Conservation (phyloP, 106 monocot species). For the Ottelia alismoides region DNA sequence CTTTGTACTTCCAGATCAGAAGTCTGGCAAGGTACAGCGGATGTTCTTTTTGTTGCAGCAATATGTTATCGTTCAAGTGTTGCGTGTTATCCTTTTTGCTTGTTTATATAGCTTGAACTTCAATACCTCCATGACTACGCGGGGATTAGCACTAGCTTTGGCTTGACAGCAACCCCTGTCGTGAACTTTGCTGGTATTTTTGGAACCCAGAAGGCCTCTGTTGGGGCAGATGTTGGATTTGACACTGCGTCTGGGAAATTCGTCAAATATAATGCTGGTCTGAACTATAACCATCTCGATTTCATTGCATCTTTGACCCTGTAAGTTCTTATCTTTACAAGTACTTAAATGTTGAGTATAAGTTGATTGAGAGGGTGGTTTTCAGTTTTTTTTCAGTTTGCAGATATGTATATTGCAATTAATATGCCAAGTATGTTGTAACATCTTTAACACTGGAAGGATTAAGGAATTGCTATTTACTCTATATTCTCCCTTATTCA, state of each 20-base stretch:
- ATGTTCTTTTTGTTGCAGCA: too few relatives aligned
- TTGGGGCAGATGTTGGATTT: slow-evolving; percentile 68
- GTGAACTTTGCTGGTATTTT: slow-evolving; percentile 38
- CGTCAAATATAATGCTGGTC: slow-evolving; percentile 75
- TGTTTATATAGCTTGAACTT: slow-evolving; percentile 21
- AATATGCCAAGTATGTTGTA: too few relatives aligned
- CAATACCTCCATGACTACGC: slow-evolving; percentile 34
- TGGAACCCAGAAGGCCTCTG: slow-evolving; percentile 21
- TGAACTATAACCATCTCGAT: slow-evolving; percentile 55
- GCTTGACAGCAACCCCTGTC: slow-evolving; percentile 36
- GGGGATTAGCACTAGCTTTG: slow-evolving; percentile 28
- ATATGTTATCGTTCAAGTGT: too few relatives aligned
- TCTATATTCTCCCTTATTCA: too few relatives aligned
- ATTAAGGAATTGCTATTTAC: too few relatives aligned
- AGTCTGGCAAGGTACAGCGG: too few relatives aligned
- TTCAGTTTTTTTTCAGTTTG: too few relatives aligned
- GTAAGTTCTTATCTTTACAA: slow-evolving; percentile 38
- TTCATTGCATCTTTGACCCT: slow-evolving; percentile 53
- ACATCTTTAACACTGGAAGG: too few relatives aligned
- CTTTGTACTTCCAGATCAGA: too few relatives aligned
- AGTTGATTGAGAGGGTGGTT: too few relatives aligned
- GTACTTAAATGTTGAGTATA: too few relatives aligned
- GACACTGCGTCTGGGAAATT: slow-evolving; percentile 78
- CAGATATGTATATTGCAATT: too few relatives aligned
- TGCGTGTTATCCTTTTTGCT: neutral